Base-by-base conservation (phyloP, 1,139 yeast species). In the Petasospora fabianii region DNA sequence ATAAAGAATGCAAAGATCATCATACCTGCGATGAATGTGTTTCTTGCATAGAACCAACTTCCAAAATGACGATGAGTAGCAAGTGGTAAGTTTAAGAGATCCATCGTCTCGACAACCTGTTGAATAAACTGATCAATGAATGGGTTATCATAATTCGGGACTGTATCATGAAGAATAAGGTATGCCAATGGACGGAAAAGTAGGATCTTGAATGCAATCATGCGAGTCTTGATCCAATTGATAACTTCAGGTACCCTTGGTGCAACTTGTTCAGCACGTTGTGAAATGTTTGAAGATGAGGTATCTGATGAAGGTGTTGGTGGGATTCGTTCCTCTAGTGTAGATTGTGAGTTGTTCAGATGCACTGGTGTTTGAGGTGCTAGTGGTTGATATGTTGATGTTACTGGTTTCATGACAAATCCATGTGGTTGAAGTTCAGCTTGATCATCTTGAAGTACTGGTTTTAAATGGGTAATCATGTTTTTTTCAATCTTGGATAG, bases 51-150 rank as follows among this genome's bases (percentile, higher is more conserved):
- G 32, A 51, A 49, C 56, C 56, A 53, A 2, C 54, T 50, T 1
- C 56, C 56, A 27, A 43, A 48, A 36, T 53, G 55, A 22, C 56
- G 39, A 30, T 53, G 56, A 1, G 47, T 39, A 1, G 55, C 51
- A 12, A 53, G 26, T 24, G 53, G 49, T 3, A 50, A 36, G 18
- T 47, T 46, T 15, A 51, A 11, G 24, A 49, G 20, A 8, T 48
- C 54, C 27, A 46, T 41, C 0, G 48, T 45, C 22, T 53, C 54
- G 0, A 34, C 41, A 2, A 44, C 30, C 27, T 49, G 54, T 14
- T 31, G 26, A 8, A 53, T 12, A 3, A 53, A 33, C n/a, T 44
- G 46, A 7, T 39, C 35, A 12, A 51, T 35, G 22, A 49, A 39
- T 17, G 54, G 55, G 30, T 45, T 45, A 2, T 42, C 44, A 14